Evolutionary conservation across 2,329 filamentous ascomycete species (phyloP), one percentile per base, ranked within the genome.

Genomic region (Verticillium nonalfalfae): DNA sequence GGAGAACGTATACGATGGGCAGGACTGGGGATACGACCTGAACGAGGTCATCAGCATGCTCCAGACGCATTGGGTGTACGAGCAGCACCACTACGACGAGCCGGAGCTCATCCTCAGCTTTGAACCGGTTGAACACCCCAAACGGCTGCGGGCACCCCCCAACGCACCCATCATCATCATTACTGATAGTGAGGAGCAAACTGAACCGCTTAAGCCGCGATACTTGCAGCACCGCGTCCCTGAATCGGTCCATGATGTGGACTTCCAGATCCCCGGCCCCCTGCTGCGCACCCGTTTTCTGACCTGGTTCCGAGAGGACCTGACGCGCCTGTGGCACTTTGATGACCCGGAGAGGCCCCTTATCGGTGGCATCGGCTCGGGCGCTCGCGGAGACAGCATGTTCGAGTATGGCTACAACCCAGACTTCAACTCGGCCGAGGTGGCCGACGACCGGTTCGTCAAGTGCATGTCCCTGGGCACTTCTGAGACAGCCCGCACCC

Each of bases 361-460:
- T 5, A 1, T 36, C 35, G 36, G 6, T 4, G 35, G 18, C 15
- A 31, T 39, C 26, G 61, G 63, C 14, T 63, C 61, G 11, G 63
- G 65, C 3, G 15, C 13, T 1, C 59, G 61, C 34, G 59, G 61
- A 1, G 1, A 18, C 15, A 54, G 5, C 31, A 61, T 61, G 50
- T n/a, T 26, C 6, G 10, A 54, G 7, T 33, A 40, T 21, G 34
- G 35, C 35, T 61, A 56, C 15, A 15, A 34, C 9, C 61, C 59
- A 6, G 58, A 57, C 14, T 66, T 69, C 61, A 78, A 75, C 68
- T 70, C 77, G 60, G 72, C 70, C 6, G 58, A 65, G 31, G 55
- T 66, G 4, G 79, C 81, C 59, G 75, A 75, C 60, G 36, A 65
- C 1, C 59, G 64, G 9, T 82, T 75, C 65, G 70, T 73, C 39